These are phyloP conservation scores for Terana coerulea DNA, from an alignment of 768 basidiomycete genomes.

Conservation along the genomic window DNA sequence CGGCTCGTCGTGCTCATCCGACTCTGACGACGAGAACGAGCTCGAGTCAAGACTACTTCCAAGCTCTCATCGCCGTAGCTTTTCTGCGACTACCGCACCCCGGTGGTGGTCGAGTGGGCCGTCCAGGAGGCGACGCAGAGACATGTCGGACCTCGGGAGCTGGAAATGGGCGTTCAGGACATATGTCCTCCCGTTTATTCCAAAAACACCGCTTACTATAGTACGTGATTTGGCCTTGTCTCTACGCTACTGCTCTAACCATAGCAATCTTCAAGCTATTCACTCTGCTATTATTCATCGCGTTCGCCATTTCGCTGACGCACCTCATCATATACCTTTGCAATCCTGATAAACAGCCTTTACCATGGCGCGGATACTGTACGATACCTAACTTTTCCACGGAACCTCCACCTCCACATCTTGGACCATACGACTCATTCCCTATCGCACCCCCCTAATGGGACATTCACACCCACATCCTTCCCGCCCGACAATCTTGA, in stretches of 20 bases:
- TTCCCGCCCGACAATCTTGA: conserved; percentile 80
- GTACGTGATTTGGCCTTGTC: conserved; percentile 38
- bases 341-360: conserved; percentile 92
- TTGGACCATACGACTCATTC: conserved; percentile 37
- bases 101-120: conserved; percentile 51
- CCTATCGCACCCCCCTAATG: conserved; percentile 32
- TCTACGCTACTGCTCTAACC: not conserved
- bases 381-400: conserved; percentile 55
- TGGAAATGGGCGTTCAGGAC: conserved; percentile 52
- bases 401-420: conserved; percentile 38
- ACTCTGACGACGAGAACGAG: conserved; percentile 50
- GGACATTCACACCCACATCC: conserved; percentile 29
- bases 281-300: conserved; percentile 69
- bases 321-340: conserved; percentile 87
- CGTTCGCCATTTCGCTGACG: conserved; percentile 81
- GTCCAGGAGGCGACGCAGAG: conserved; percentile 48
- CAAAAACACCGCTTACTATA: conserved; percentile 76
- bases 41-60: conserved; percentile 35
- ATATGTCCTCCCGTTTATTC: conserved; percentile 71
- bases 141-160: conserved; percentile 42
- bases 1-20: conserved; percentile 52
- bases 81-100: conserved; percentile 25
- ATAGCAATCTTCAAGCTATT: conserved; percentile 43
- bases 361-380: conserved; percentile 95
- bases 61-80: conserved; percentile 28